Evolutionary conservation across 2,329 filamentous ascomycete species (phyloP).

Genomic region (Lasiodiplodia gonubiensis): DNA sequence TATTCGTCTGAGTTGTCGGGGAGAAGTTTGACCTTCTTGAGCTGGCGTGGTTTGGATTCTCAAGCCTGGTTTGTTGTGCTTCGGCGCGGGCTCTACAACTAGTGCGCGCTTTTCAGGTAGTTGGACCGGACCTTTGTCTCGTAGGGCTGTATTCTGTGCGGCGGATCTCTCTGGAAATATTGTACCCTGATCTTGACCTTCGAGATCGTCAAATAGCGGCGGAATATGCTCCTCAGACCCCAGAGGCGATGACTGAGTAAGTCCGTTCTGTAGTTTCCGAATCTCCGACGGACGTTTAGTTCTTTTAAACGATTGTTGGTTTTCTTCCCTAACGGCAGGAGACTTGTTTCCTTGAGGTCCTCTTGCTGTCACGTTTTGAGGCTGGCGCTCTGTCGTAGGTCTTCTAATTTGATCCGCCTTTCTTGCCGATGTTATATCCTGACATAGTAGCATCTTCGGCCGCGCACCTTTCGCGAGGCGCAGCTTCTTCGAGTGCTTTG

Average conservation of each 20-base stretch:
- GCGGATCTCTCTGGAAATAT: neutral
- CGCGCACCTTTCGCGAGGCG: slow-evolving; percentile 47
- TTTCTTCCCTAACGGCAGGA: neutral
- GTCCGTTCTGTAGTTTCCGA: slow-evolving; percentile 9
- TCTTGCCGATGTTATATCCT: slow-evolving; percentile 38
- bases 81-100: neutral
- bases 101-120: neutral
- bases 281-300: slow-evolving; percentile 8
- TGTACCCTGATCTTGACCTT: neutral
- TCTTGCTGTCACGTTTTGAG: neutral
- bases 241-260: slow-evolving; percentile 17
- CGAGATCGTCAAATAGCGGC: too few relatives aligned
- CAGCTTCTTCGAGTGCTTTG: slow-evolving; percentile 43
- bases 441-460: slow-evolving; percentile 52
- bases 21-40: neutral
- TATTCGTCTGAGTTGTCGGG: slow-evolving; percentile 26
- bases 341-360: neutral
- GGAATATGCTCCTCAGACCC: neutral
- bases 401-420: slow-evolving; percentile 4
- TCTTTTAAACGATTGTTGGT: slow-evolving; percentile 24
- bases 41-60: neutral
- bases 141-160: slow-evolving; percentile 35
- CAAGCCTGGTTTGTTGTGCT: neutral
- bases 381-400: neutral
- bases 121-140: neutral